A percentile compares a stretch with the other conserved stretches of the same genome.
Conservation (phyloP, 768 basidiomycete genomes). For the Lactarius hatsudake region DNA sequence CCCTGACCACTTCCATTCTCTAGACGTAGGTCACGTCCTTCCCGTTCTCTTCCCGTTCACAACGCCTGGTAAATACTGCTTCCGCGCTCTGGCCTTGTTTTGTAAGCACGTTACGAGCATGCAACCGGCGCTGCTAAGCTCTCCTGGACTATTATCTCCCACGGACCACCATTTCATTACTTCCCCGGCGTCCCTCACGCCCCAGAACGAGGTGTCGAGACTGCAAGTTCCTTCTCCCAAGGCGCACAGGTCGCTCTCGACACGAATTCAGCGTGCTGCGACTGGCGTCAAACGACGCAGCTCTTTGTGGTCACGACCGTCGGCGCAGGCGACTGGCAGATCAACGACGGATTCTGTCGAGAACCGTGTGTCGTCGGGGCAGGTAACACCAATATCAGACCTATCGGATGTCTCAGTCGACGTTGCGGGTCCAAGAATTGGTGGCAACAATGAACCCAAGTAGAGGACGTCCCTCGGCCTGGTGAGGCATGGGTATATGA, state of each 20-base stretch:
- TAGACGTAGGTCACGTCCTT: conserved; percentile 70
- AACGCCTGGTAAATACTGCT: conserved; percentile 77
- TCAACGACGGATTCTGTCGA: neutral
- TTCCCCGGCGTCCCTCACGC: neutral
- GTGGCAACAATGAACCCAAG: conserved; percentile 24
- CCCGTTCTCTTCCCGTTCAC: conserved; percentile 75
- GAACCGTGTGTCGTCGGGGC: neutral
- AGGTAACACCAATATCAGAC: conserved; percentile 6
- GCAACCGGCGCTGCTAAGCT: conserved; percentile 18
- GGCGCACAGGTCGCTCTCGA: conserved; percentile 5
- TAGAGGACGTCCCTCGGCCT: conserved; percentile 37
- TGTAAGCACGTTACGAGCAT: conserved; percentile 62
- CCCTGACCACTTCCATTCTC: neutral
- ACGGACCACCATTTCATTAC: neutral
- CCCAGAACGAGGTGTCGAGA: neutral
- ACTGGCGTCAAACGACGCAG: conserved; percentile 7
- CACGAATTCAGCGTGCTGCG: conserved; percentile 9
- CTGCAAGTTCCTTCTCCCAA: neutral
- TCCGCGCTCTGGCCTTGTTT: conserved; percentile 72
- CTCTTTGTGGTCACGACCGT: conserved; percentile 2
- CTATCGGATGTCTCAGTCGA: conserved; percentile 25
- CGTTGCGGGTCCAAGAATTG: conserved; percentile 27
- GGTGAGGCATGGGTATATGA: conserved; percentile 62
- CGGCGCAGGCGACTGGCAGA: neutral
- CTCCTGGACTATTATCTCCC: neutral